Conservation (phyloP, 2,329 filamentous ascomycete genomes). For the Fusarium liriodendri region DNA sequence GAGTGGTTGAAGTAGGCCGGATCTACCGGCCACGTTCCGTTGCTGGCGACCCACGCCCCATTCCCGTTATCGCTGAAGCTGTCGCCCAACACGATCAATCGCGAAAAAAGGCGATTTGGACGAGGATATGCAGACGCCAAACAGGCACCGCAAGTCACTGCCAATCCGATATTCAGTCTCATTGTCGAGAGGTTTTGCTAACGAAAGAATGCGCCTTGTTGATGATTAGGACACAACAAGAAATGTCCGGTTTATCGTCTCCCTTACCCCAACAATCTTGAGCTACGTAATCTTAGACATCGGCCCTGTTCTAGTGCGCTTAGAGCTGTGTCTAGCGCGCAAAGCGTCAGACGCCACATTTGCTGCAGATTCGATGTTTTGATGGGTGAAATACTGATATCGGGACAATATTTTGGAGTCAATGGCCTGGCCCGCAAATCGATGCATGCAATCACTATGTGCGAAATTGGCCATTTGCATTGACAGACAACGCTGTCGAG, state of each 20-base stretch:
- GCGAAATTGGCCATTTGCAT: neutral
- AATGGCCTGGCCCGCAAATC: neutral
- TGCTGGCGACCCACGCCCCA: conserved; percentile 29
- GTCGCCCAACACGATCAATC: conserved; percentile 32
- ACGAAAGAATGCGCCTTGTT: neutral
- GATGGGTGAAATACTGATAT: neutral
- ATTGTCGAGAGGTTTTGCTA: neutral
- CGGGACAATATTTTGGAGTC: neutral
- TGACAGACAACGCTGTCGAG: no score
- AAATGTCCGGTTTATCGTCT: neutral
- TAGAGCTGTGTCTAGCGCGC: neutral
- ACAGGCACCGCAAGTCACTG: neutral
- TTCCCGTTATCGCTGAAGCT: conserved; percentile 36
- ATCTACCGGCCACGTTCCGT: conserved; percentile 29
- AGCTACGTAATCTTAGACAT: neutral
- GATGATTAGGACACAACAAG: neutral
- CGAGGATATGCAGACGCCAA: neutral
- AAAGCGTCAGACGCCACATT: neutral
- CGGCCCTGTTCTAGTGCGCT: neutral
- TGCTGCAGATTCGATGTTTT: neutral
- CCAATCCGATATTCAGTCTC: neutral
- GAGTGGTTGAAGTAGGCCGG: conserved; percentile 30
- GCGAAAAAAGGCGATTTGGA: neutral
- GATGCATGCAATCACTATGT: accelerated
- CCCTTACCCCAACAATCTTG: neutral